Percentiles rank a stretch among this genome's conserved stretches.
These are phyloP conservation scores for Penicillium lagena DNA, from an alignment of 495 filamentous ascomycete species.

Conservation along the genomic window DNA sequence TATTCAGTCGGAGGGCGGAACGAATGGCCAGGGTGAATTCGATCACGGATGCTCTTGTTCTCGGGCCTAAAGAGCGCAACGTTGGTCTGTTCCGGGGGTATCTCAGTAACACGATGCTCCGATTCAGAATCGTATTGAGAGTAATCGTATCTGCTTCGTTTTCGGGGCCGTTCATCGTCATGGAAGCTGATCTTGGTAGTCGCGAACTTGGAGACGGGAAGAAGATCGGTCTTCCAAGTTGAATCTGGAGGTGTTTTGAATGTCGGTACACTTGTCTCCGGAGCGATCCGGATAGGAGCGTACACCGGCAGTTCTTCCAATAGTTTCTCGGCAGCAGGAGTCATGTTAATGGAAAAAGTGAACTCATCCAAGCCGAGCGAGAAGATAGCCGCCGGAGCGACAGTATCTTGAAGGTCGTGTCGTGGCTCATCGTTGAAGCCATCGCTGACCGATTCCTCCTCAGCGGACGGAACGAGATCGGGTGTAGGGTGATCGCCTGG, in stretches of 20 bases:
- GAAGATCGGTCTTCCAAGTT: slow-evolving; percentile 65
- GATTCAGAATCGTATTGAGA: slow-evolving; percentile 57
- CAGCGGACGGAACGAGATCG: slow-evolving; percentile 61
- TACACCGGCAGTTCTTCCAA: slow-evolving; percentile 80
- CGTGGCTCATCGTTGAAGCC: slow-evolving; percentile 40
- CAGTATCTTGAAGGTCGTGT: slow-evolving; percentile 30
- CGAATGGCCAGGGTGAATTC: slow-evolving; percentile 85
- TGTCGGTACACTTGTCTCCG: slow-evolving; percentile 45
- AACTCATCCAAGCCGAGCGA: slow-evolving; percentile 75
- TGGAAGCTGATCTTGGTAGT: slow-evolving; percentile 70
- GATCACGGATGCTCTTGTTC: slow-evolving; percentile 82
- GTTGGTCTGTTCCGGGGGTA: slow-evolving; percentile 64
- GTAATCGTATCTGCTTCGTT: slow-evolving; percentile 75
- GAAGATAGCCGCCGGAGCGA: slow-evolving; percentile 71
- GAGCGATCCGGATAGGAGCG: slow-evolving; percentile 54
- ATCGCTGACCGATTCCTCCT: slow-evolving; percentile 49
- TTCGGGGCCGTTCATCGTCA: slow-evolving; percentile 60
- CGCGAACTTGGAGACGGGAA: slow-evolving; percentile 83
- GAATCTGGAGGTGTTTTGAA: slow-evolving; percentile 58
- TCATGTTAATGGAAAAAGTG: slow-evolving; percentile 69
- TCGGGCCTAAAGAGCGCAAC: slow-evolving; percentile 87
- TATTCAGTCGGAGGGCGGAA: slow-evolving; percentile 90
- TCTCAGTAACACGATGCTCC: slow-evolving; percentile 41
- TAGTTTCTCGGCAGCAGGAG: slow-evolving; percentile 72
- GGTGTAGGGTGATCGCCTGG: slow-evolving; percentile 52